Percentiles rank a stretch among this genome's conserved stretches.
Evolutionary conservation across 441 rosid genomes (phyloP).

Genomic region (Euphorbia schlechtendalii): DNA sequence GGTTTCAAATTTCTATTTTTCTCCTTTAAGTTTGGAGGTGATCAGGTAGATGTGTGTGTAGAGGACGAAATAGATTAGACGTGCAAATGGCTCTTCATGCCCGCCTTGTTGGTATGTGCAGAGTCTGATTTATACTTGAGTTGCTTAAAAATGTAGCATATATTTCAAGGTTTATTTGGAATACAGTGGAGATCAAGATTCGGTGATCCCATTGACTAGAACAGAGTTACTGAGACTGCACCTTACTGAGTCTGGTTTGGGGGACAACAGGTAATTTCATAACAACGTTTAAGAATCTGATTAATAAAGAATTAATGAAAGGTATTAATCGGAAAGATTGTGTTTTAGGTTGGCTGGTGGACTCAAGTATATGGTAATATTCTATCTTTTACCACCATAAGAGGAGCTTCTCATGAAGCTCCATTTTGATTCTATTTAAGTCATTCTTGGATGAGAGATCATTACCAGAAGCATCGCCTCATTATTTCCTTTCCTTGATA

Average conservation of each 20-base stretch:
- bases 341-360: constrained; percentile 91
- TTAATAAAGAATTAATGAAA: not conserved
- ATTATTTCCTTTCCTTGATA: constrained; percentile 15
- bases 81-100: no score
- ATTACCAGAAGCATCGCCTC: constrained; percentile 50
- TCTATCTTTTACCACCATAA: constrained; percentile 79
- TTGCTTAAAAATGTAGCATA: not conserved
- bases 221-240: constrained; percentile 57
- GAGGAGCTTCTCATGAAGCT: constrained; percentile 97
- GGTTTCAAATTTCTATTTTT: no score
- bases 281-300: constrained; percentile 1
- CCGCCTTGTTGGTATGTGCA: constrained; percentile 57
- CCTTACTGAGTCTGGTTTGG: constrained; percentile 95
- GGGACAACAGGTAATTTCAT: no score
- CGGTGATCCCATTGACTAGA: constrained; percentile 89
- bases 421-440: constrained; percentile 85
- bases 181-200: constrained; percentile 93
- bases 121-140: constrained; percentile 5
- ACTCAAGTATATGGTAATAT: constrained; percentile 81
- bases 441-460: constrained; percentile 59
- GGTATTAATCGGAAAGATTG: no score
- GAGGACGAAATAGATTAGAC: no score
- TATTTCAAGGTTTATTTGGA: constrained; percentile 7
- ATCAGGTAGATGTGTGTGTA: no score
- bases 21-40: no score